These are phyloP conservation scores for Akebia trifoliata DNA, from an alignment of 164 flowering plant species.

Conservation along the genomic window DNA sequence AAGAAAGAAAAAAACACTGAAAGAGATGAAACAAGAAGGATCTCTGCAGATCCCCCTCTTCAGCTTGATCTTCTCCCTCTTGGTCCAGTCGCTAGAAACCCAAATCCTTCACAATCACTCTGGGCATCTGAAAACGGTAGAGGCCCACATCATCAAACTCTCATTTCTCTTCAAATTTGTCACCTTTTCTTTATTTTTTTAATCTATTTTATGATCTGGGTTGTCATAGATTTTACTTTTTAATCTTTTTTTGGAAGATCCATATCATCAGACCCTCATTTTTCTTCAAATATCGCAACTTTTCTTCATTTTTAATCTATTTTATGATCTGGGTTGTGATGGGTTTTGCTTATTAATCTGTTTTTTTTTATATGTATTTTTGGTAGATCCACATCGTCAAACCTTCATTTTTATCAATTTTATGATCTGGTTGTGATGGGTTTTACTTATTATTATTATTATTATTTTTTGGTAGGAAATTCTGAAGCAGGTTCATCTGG, in stretches of 20 bases:
- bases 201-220: background rate
- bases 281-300: background rate
- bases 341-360: no score
- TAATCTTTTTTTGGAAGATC: no score
- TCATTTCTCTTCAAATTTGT: background rate
- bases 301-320: background rate
- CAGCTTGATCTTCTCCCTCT: conserved; percentile 56
- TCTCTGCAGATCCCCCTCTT: conserved; percentile 30
- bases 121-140: conserved; percentile 40
- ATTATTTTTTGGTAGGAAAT: conserved; percentile 13
- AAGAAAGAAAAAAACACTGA: background rate
- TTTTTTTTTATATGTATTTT: background rate
- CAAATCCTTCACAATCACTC: conserved; percentile 16
- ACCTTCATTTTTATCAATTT: background rate
- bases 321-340: background rate
- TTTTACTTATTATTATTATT: background rate
- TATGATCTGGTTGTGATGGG: conserved; percentile 6
- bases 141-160: background rate
- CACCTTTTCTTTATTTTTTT: background rate
- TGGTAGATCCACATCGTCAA: background rate
- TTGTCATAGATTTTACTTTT: no score
- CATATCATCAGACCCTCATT: background rate
- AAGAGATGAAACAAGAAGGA: conserved; percentile 10
- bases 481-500: conserved; percentile 36
- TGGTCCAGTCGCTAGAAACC: conserved; percentile 32